These are phyloP conservation scores for Ganoderma sp. DNA, from an alignment of 1,284 basidiomycete species.

Conservation along the genomic window DNA sequence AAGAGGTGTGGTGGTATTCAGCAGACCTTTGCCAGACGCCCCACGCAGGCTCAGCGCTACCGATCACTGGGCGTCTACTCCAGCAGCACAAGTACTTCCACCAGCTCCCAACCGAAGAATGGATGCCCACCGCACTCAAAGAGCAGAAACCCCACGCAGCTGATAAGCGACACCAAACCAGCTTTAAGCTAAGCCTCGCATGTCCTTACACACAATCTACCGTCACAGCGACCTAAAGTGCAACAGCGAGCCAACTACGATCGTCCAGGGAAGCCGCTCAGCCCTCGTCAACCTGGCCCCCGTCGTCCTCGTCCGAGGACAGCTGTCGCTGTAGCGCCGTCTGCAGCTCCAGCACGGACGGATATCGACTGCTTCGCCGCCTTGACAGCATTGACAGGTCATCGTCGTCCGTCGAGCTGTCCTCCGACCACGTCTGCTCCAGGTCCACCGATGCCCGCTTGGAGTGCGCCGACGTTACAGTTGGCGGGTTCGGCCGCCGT, in stretches of 20 bases:
- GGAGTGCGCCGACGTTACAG: slow-evolving; percentile 17
- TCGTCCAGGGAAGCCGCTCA: neutral
- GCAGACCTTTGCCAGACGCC: neutral
- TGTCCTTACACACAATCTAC: neutral
- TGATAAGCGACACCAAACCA: neutral
- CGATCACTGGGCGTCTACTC: neutral
- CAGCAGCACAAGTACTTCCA: neutral
- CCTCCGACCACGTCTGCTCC: slow-evolving; percentile 60
- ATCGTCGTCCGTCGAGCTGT: slow-evolving; percentile 69
- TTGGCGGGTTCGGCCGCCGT: slow-evolving; percentile 32
- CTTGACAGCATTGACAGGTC: slow-evolving; percentile 45
- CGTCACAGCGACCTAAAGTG: too few species aligned
- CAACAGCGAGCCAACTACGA: neutral
- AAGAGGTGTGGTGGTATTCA: slow-evolving; percentile 11
- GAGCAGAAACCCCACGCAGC: neutral
- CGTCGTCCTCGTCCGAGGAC: slow-evolving; percentile 24
- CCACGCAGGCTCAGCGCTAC: neutral
- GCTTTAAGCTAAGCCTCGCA: neutral
- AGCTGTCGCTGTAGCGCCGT: slow-evolving; percentile 31
- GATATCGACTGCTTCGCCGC: slow-evolving; percentile 31
- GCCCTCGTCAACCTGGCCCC: slow-evolving; percentile 23
- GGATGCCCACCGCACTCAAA: neutral
- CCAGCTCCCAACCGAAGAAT: neutral
- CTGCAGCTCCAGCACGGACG: slow-evolving; percentile 34
- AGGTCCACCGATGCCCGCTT: slow-evolving; percentile 39